Base-by-base conservation (phyloP, 1,284 basidiomycete genomes). In the Apiotrichum gamsii region DNA sequence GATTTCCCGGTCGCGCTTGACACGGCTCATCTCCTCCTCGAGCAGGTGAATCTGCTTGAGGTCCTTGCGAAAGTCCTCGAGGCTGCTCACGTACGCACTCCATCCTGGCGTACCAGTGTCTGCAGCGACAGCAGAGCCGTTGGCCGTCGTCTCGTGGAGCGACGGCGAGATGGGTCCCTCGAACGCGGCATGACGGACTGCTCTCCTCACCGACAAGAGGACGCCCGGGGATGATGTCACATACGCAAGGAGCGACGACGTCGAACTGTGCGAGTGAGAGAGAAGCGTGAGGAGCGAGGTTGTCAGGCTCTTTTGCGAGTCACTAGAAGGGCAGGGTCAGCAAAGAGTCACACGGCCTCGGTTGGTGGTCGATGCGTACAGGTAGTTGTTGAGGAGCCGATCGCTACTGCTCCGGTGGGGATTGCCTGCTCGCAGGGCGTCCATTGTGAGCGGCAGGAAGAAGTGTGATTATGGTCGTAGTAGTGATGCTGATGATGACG, bases 191-290 rank as follows among this genome's bases (percentile, higher is more conserved):
- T 73, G 67, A 21, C 69, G 66, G 8, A 73, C 71, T 0, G 65
- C 59, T 24, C 66, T 59, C 19, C 71, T 64, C 35, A 73, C 57
- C 8, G 68, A 62, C 15, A 58, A 60, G 19, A 66, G 52, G 11
- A 73, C 69, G 13, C 71, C 71, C 3, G 71, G 68, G 1, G 71
- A 73, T 9, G 71, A 73, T 9, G 71, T 73, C 5, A 69, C 65
- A 49, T 73, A 73, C 31, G 71, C 71, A 32, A 72, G 60, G 30
- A 73, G 57, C 4, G 71, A 73, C 15, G 71, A 73, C 8, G 70
- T 70, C 18, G 71, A 72, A 8, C 70, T 62, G 47, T 73, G 70
- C 11, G 71, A 71, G 51, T 73, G 70, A 9, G 71, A 73, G 20
- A 73, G 60, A 9, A 72, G 62, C 14, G 65, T 69, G 23, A 73